Evolutionary conservation across 2,329 filamentous ascomycete genomes (phyloP).

Genomic region (Pestalotiopsis sp.): DNA sequence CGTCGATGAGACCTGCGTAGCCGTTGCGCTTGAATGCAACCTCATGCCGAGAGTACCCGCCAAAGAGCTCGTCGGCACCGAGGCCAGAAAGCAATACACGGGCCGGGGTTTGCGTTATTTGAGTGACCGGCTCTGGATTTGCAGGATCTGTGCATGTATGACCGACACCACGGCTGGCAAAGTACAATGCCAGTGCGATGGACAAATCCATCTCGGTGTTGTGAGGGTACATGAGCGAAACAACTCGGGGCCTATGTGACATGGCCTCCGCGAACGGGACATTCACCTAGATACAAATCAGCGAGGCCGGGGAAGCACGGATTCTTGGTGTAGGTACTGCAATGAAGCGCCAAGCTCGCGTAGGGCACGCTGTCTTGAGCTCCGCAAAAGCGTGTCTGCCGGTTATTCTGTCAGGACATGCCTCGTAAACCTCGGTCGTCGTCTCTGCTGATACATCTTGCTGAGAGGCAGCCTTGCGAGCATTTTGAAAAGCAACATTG

Average conservation of each 20-base stretch:
- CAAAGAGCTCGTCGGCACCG: slow-evolving; percentile 95
- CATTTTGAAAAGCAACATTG: slow-evolving; percentile 97
- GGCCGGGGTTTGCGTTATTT: slow-evolving; percentile 60
- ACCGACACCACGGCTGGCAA: slow-evolving; percentile 78
- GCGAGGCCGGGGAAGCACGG: not conserved
- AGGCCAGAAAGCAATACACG: slow-evolving; percentile 89
- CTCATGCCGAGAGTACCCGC: slow-evolving; percentile 84
- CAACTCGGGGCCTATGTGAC: slow-evolving; percentile 68
- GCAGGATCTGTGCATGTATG: slow-evolving; percentile 35
- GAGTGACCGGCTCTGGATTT: slow-evolving; percentile 24
- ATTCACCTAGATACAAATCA: slow-evolving; percentile 58
- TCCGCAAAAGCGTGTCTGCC: slow-evolving; percentile 81
- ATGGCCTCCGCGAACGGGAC: slow-evolving; percentile 78
- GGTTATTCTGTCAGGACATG: slow-evolving; percentile 88
- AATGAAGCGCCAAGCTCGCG: slow-evolving; percentile 80
- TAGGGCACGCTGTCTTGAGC: slow-evolving; percentile 68
- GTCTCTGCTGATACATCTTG: slow-evolving; percentile 34
- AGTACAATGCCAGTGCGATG: slow-evolving; percentile 92
- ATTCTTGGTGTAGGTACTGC: slow-evolving; percentile 48
- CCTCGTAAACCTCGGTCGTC: slow-evolving; percentile 63
- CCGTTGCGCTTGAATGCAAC: slow-evolving; percentile 73
- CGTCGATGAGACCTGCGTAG: slow-evolving; percentile 73
- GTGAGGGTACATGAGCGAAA: slow-evolving; percentile 84
- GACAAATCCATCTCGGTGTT: slow-evolving; percentile 99
- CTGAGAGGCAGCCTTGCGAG: slow-evolving; percentile 65